A percentile compares a stretch with the other conserved stretches of the same genome.
Conservation (phyloP, 495 filamentous ascomycete genomes). For the Penicillium tannophilum region DNA sequence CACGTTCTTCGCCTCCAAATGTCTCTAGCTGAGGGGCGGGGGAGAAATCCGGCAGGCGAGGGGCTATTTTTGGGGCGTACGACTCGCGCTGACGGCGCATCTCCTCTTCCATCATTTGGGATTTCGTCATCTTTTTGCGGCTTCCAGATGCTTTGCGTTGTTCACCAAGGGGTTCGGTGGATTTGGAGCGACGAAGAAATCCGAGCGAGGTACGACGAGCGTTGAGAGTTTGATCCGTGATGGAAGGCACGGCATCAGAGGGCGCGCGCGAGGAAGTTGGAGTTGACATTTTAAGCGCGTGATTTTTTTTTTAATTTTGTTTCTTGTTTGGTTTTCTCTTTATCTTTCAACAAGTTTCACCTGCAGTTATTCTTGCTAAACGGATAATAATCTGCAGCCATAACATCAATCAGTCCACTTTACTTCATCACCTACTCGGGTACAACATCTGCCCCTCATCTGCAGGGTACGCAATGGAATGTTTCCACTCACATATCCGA, state of each 20-base stretch:
- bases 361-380: neutral
- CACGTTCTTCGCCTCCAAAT: conserved; percentile 70
- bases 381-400: conserved; percentile 5
- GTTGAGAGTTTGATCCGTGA: conserved; percentile 26
- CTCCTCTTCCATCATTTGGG: conserved; percentile 63
- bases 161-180: conserved; percentile 59
- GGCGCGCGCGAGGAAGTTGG: conserved; percentile 25
- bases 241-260: conserved; percentile 19
- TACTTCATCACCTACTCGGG: neutral
- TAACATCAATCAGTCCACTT: conserved; percentile 4
- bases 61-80: conserved; percentile 68
- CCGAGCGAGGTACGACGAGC: conserved; percentile 49
- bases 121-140: conserved; percentile 66
- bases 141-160: conserved; percentile 50
- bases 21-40: conserved; percentile 65
- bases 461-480: conserved; percentile 1
- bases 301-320: conserved; percentile 4
- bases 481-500: conserved; percentile 8
- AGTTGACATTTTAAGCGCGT: conserved; percentile 23
- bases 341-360: conserved; percentile 1
- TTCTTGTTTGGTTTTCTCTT: conserved; percentile 1
- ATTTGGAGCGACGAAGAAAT: conserved; percentile 82
- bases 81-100: conserved; percentile 67
- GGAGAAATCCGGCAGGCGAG: conserved; percentile 76
- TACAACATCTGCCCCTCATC: neutral